Base-by-base conservation (phyloP, 768 basidiomycete genomes). In the Hydnomerulius pinastri region DNA sequence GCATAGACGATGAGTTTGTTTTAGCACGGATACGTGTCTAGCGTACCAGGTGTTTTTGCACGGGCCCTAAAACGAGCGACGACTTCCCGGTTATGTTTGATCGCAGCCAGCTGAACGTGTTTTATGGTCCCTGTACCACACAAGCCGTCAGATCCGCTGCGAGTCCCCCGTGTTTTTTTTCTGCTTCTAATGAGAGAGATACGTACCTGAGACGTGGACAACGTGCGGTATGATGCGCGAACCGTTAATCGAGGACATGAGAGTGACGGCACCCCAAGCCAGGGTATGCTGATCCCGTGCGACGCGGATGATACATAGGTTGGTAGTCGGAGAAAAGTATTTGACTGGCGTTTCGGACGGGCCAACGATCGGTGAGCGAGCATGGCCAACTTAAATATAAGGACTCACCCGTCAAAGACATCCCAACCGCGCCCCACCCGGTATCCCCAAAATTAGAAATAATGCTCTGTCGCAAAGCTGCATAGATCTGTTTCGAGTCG, bases 221-320 rank as follows among this genome's bases (percentile, higher is more conserved):
- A 95, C 85, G 53, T 89, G 77, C 0, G 92, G 92, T 21, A 94
- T 78, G 47, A 81, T 78, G 17, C 71, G 73, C 30, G 68, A 57
- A 1, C 83, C 80, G 6, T 86, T 81, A 33, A 94, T 77, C 3
- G 71, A 61, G 0, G 82, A 80, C 40, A 96, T 63, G 13, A 94
- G 70, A 0, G 89, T 90, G 17, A 92, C 61, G 0, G 84, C 88
- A 0, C 82, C 91, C 89, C 90, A 91, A 0, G 89, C 87, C 29
- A 87, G 79, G 4, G 77, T 79, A 61, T 91, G 83, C 50, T 90
- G 88, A 43, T 91, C 90, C 46, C 93, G 75, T 25, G 86, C 86
- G 24, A 93, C 88, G 36, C 92, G 87, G 36, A 95, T 80, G 61
- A 96, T 93, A 59, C 87, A 90, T 0, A 94, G 74, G 55, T 86